Evolutionary conservation across 805 yeast genomes (phyloP).

Genomic region (Kodamaea jinghongensis): DNA sequence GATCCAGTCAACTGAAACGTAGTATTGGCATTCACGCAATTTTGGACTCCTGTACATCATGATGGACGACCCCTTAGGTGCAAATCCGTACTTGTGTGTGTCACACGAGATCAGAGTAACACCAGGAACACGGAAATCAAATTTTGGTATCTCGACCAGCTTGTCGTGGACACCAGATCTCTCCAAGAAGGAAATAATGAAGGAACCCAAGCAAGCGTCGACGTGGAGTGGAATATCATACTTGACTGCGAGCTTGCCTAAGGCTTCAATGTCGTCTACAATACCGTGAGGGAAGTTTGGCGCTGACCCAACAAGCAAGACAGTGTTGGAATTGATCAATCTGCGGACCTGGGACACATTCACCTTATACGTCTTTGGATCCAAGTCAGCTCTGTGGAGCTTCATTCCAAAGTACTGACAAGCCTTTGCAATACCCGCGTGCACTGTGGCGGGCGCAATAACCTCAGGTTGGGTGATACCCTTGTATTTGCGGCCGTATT

Average conservation of each 20-base stretch:
- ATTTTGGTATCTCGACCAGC: constrained; percentile 45
- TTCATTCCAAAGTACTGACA: constrained; percentile 86
- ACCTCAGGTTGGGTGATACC: constrained; percentile 77
- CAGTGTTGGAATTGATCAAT: constrained; percentile 75
- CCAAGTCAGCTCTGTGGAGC: constrained; percentile 75
- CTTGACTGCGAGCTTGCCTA: constrained; percentile 62
- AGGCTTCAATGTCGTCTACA: constrained; percentile 77
- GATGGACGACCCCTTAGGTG: constrained; percentile 93
- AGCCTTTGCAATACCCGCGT: constrained; percentile 95
- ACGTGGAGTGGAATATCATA: constrained; percentile 87
- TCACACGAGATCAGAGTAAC: constrained; percentile 99
- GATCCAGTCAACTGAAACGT: constrained; percentile 77
- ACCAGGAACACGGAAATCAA: constrained; percentile 82
- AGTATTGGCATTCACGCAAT: constrained; percentile 80
- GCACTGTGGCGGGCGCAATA: constrained; percentile 84
- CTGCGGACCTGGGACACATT: constrained; percentile 59
- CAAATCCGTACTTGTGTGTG: constrained; percentile 98
- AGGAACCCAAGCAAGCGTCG: constrained; percentile 94
- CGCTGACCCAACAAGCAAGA: constrained; percentile 86
- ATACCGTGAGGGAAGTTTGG: constrained; percentile 98
- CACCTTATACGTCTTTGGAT: constrained; percentile 64
- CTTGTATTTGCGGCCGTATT: constrained; percentile 55
- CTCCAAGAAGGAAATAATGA: constrained; percentile 76
- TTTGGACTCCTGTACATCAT: constrained; percentile 78
- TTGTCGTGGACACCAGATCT: constrained; percentile 49